Percentiles rank a stretch among this genome's conserved stretches.
phyloP scores from a whole-genome alignment of 164 flowering plant species.

The Annona squamosa region DNA sequence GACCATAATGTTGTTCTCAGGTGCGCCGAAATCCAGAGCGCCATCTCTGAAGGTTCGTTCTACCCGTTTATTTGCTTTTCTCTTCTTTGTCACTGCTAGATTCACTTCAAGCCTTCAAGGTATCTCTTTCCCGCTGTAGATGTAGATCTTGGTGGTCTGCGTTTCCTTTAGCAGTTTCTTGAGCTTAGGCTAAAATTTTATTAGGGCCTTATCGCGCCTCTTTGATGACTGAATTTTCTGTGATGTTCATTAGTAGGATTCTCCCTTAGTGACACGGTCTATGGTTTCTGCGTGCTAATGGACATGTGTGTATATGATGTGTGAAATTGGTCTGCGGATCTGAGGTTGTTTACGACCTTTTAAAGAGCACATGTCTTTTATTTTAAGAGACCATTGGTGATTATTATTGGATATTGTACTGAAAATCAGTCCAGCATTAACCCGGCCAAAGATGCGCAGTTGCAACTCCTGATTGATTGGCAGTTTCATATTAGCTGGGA shows the following conservation, averaged over 20 bases:
- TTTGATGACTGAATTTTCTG: neutral
- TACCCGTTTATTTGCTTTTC: neutral
- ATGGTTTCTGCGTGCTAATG: neutral
- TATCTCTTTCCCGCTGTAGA: neutral
- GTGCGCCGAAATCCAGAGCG: constrained; percentile 62
- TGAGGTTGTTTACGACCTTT: neutral
- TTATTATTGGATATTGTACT: neutral
- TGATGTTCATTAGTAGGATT: neutral
- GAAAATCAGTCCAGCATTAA: neutral
- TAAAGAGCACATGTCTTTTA: neutral
- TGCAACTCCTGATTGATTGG: neutral
- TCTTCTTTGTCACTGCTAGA: neutral
- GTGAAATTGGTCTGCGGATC: neutral
- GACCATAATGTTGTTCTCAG: constrained; percentile 56
- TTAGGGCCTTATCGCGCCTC: neutral
- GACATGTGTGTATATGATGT: neutral
- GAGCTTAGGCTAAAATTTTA: neutral
- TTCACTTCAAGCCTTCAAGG: neutral
- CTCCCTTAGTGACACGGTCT: neutral
- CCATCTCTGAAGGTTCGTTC: constrained; percentile 58
- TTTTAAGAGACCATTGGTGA: neutral
- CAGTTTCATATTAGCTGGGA: neutral
- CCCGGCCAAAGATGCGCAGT: neutral
- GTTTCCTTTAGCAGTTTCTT: neutral
- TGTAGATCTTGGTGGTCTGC: neutral